Base-by-base conservation (phyloP, 2,329 filamentous ascomycete species). In the Monosporascus sp. region DNA sequence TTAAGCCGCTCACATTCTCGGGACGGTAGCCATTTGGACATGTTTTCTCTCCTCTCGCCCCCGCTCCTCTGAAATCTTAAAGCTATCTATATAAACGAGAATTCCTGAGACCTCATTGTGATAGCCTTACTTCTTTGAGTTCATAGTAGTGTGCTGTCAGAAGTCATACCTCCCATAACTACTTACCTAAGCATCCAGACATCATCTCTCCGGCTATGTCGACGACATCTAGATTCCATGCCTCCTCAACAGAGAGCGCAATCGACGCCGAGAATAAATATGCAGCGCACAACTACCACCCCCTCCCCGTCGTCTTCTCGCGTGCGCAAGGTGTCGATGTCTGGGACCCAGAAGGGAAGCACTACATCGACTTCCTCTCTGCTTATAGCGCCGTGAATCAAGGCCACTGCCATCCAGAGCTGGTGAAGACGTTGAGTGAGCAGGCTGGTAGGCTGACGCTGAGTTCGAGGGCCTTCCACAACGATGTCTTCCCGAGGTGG, bases 241-340 rank as follows among this genome's bases (percentile, higher is more conserved):
- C 90, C 52, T 71, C 88, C 20, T 91, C 93, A 25, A 92, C 91
- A 44, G 76, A 85, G 54, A 78, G 81, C 63, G 93, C 94, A 64
- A 95, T 97, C 70, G 76, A 85, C 50, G 77, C 85, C 50, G 94
- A 99, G 76, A 79, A 89, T 66, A 78, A 89, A 69, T 93, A 83
- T 72, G 94, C 94, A 49, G 94, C 94, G 48, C 94, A 99, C 83
- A 99, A 99, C 79, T 99, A 99, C 80, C 92, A 97, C 74, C 94
- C 94, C 17, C 83, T 99, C 2, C 94, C 94, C 41, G 86, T 99
- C 55, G 94, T 96, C 68, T 97, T 97, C 72, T 81, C 93, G 53
- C 84, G 85, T 60, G 94, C 91, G 43, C 82, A 86, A 64, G 94
- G 93, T 48, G 87, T 88, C 67, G 86, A 88, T 56, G 94, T 97